These are phyloP conservation scores for Talaromyces trachyspermus DNA, from an alignment of 495 filamentous ascomycete genomes.

Conservation along the genomic window DNA sequence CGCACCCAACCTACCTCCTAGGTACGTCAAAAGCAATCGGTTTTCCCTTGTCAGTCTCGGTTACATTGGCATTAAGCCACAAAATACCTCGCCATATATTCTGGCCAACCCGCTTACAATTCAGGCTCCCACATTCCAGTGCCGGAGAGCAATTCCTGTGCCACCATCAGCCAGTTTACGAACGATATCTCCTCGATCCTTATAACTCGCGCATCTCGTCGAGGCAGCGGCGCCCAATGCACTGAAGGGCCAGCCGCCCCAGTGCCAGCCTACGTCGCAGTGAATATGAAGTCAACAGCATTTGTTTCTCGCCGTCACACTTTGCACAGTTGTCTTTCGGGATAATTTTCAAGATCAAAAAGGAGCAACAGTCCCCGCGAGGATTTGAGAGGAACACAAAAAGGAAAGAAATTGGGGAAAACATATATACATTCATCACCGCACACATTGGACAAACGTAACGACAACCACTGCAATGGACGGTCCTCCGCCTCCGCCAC, in stretches of 20 bases:
- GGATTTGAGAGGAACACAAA: not conserved
- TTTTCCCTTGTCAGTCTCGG: not conserved
- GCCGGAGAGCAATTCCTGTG: not conserved
- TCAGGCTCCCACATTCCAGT: not conserved
- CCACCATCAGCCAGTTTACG: no score
- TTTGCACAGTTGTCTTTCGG: conserved; percentile 14
- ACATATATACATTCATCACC: not conserved
- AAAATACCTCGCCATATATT: not conserved
- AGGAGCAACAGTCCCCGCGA: conserved; percentile 4
- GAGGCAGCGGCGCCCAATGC: conserved; percentile 10
- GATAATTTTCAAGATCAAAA: conserved; percentile 14
- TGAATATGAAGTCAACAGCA: conserved; percentile 32
- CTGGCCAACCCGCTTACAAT: conserved; percentile 1
- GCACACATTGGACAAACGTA: no score
- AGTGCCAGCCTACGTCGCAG: conserved; percentile 26
- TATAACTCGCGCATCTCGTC: not conserved
- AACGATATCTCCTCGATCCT: no score
- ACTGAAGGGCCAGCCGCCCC: conserved; percentile 33
- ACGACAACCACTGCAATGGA: conserved; percentile 21
- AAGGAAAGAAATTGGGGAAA: not conserved
- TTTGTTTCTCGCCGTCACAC: conserved; percentile 6
- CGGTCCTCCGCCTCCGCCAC: conserved; percentile 53
- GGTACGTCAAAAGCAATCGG: no score
- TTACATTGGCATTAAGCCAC: not conserved
- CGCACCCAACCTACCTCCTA: no score